Conservation (phyloP, 129 eudicot species). For the Arctium lappa region DNA sequence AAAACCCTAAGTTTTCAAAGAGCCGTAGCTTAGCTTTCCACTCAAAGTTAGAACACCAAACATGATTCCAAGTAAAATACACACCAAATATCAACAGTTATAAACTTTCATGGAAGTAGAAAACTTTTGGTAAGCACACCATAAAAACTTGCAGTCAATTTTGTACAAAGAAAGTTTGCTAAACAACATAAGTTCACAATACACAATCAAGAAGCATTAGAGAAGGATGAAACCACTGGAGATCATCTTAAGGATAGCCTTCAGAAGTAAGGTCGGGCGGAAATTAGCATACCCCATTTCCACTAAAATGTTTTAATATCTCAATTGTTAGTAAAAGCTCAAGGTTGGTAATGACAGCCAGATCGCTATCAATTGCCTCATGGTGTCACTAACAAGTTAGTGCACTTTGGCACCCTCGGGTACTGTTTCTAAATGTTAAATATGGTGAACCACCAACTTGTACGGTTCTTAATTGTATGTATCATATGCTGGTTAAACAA, state of each 20-base stretch:
- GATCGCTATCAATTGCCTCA: background rate
- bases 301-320: background rate
- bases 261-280: background rate
- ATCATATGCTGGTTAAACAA: too few relatives aligned
- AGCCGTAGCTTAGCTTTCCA: background rate
- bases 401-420: too few relatives aligned
- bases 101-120: background rate
- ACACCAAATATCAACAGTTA: background rate
- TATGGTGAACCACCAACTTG: too few relatives aligned
- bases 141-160: constrained; percentile 2
- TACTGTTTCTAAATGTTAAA: too few relatives aligned
- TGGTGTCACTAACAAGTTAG: background rate
- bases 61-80: background rate
- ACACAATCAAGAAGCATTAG: background rate
- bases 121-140: background rate
- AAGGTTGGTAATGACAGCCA: background rate
- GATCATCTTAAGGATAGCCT: background rate
- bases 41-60: background rate
- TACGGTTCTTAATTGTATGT: too few relatives aligned
- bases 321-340: background rate
- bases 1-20: background rate
- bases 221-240: background rate
- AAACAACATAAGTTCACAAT: background rate
- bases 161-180: background rate
- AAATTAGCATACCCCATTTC: background rate